phyloP scores from a whole-genome alignment of 306 rosid species.

The Erythrophleum fordii region DNA sequence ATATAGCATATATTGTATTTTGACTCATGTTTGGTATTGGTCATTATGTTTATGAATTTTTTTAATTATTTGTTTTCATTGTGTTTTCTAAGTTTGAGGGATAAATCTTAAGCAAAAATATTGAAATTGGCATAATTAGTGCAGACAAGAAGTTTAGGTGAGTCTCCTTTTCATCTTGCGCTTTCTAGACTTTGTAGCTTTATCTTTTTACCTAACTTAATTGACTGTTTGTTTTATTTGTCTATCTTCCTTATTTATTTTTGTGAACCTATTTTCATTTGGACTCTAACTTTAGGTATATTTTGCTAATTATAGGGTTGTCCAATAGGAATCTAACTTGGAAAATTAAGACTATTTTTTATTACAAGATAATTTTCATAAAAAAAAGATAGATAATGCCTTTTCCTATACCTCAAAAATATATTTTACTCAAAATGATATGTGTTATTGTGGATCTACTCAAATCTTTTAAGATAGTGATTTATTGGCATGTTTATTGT shows the following conservation, averaged over 20 bases:
- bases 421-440: neutral
- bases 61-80: neutral
- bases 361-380: neutral
- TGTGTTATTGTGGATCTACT: neutral
- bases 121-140: slow-evolving; percentile 92
- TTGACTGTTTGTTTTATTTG: neutral
- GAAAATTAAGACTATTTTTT: neutral
- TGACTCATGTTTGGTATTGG: neutral
- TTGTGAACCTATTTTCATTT: neutral
- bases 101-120: slow-evolving; percentile 90
- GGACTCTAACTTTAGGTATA: neutral
- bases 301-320: slow-evolving; percentile 20
- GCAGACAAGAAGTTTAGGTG: slow-evolving; percentile 87
- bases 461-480: neutral
- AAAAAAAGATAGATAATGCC: neutral
- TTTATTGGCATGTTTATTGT: slow-evolving; percentile 21
- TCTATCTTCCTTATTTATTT: neutral
- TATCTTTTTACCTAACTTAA: neutral
- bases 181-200: neutral
- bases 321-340: neutral
- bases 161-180: slow-evolving; percentile 15
- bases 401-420: neutral
- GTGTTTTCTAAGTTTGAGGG: slow-evolving; percentile 74
- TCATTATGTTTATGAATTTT: slow-evolving; percentile 18
- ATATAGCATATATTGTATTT: neutral